Conservation (phyloP, 2,329 filamentous ascomycete genomes). For the Phaeosphaeriaceae sp. region DNA sequence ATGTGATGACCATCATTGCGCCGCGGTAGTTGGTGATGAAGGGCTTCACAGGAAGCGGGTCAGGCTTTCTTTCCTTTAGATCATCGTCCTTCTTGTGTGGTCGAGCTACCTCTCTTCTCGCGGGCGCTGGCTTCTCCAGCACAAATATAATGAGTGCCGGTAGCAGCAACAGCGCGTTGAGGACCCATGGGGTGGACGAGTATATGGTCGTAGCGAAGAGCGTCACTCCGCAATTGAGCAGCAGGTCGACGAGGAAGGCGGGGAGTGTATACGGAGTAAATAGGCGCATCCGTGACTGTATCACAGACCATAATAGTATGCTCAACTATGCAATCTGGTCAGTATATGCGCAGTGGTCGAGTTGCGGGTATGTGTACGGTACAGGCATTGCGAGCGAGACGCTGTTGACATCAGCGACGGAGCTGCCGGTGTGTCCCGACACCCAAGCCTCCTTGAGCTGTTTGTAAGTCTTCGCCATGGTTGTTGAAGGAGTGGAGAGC, state of each 20-base stretch:
- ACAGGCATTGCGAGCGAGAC: constrained; percentile 88
- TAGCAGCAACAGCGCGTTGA: constrained; percentile 75
- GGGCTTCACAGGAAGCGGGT: constrained; percentile 78
- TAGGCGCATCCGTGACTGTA: constrained; percentile 84
- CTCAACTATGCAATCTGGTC: constrained; percentile 66
- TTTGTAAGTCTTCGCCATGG: constrained; percentile 72
- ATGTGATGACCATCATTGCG: constrained; percentile 89
- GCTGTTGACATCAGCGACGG: constrained; percentile 83
- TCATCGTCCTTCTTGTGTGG: constrained; percentile 28
- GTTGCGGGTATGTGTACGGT: constrained; percentile 41
- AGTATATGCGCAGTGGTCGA: constrained; percentile 24
- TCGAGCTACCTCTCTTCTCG: constrained; percentile 23
- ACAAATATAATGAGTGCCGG: constrained; percentile 71
- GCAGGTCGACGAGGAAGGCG: constrained; percentile 78
- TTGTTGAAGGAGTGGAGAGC: constrained; percentile 11
- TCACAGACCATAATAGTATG: constrained; percentile 83
- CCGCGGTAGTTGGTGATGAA: constrained; percentile 93
- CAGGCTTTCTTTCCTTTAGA: constrained; percentile 38
- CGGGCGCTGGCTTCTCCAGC: constrained; percentile 34
- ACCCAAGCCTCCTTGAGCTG: constrained; percentile 94
- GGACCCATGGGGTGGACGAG: constrained; percentile 73
- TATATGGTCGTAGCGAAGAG: constrained; percentile 89
- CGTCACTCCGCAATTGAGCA: constrained; percentile 83
- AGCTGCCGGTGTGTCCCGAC: constrained; percentile 84
- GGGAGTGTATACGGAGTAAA: constrained; percentile 77